phyloP scores from a whole-genome alignment of 257 asterid genomes.

The Eucommia ulmoides region DNA sequence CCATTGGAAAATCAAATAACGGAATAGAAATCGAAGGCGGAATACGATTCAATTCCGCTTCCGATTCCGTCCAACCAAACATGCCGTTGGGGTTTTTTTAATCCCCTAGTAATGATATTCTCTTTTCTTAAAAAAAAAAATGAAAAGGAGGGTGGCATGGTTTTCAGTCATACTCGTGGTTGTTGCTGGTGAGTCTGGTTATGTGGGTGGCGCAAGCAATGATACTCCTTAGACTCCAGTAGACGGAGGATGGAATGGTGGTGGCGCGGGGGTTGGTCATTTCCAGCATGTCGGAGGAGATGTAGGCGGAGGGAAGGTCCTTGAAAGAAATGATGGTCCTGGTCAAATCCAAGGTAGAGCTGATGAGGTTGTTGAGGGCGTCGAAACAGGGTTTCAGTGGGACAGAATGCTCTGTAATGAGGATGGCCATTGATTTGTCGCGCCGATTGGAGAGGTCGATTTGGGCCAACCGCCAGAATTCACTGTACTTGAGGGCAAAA shows the following conservation, averaged over 20 bases:
- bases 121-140: too few relatives aligned
- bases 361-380: conserved; percentile 6
- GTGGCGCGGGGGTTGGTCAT: conserved; percentile 12
- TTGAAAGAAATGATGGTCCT: conserved; percentile 22
- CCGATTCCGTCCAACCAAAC: too few relatives aligned
- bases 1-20: too few relatives aligned
- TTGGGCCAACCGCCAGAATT: conserved; percentile 26
- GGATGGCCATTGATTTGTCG: conserved; percentile 23
- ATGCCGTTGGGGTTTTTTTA: too few relatives aligned
- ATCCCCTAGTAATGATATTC: too few relatives aligned
- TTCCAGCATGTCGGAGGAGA: conserved; percentile 15
- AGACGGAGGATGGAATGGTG: conserved; percentile 15
- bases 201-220: conserved; percentile 1
- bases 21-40: too few relatives aligned
- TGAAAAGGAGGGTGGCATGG: too few relatives aligned
- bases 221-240: not conserved
- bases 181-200: not conserved
- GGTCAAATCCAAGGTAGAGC: conserved; percentile 6
- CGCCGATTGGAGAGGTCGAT: conserved; percentile 20
- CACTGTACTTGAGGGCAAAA: conserved; percentile 25
- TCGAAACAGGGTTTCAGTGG: conserved; percentile 15
- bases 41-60: too few relatives aligned
- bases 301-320: conserved; percentile 16
- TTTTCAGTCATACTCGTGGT: conserved; percentile 1
- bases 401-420: conserved; percentile 19